Evolutionary conservation across 2,329 filamentous ascomycete genomes (phyloP), one percentile per base, ranked within the genome.

Genomic region (Apiospora koreana): DNA sequence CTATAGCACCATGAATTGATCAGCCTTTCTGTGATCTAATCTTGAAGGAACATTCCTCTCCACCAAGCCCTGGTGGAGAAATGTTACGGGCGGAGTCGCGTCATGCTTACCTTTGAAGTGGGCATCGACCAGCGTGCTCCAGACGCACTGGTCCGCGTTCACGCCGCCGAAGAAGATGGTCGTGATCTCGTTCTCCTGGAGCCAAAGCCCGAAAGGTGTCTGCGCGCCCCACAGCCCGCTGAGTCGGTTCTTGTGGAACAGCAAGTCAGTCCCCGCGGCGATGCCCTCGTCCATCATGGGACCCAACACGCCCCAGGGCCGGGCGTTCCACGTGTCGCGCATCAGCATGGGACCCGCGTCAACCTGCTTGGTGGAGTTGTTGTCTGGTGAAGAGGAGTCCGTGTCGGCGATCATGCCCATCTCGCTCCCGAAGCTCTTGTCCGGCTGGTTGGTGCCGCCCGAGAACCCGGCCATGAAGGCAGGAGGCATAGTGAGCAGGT

Each of bases 111-210:
- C 76, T 72, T 79, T 79, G 73, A 77, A 79, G 69, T 77, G 78
- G 0, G 77, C 77, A 69, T 79, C 77, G 1, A 78, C 73, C 41
- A 79, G 73, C 18, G 76, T 79, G 25, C 75, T 73, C 76, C 76
- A 79, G 25, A 78, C 77, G 66, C 77, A 79, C 68, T 78, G 77
- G 71, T 79, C 77, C 2, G 75, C 76, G 68, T 78, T 79, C 7
- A 79, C 77, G 54, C 77, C 77, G 6, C 76, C 76, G 28, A 79
- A 76, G 72, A 79, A 79, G 21, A 79, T 72, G 1, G 77, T 79
- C 43, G 77, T 79, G 70, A 77, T 78, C 54, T 76, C 74, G 38
- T 77, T 78, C 68, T 77, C 77, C 69, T 78, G 76, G 41, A 78
- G 64, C 71, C 75, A 79, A 16, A 77, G 72, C 6, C 77, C 77